Base-by-base conservation (phyloP, 768 basidiomycete genomes). In the Tulasnella sp. region DNA sequence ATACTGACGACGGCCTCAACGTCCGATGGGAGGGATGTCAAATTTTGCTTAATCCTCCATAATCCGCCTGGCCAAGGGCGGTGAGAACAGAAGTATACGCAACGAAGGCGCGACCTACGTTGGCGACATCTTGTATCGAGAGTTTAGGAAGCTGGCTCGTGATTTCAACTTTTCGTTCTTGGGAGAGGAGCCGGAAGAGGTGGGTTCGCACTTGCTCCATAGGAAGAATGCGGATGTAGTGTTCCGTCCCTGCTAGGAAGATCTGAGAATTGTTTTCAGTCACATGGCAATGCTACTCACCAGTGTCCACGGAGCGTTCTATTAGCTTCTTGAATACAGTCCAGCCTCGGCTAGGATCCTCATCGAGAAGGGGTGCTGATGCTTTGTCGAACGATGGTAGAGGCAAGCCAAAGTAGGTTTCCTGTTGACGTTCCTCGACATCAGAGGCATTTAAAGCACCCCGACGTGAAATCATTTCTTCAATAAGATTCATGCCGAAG, bases 401-500 rank as follows among this genome's bases (percentile, higher is more conserved):
- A 66, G 79, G 37, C 1, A 41, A 5, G 22, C 14, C 14, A 17
- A 52, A 44, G 40, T 73, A 68, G 39, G 69, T 72, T 16, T 1
- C 68, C 41, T 34, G 14, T 35, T 32, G 29, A 26, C 35, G 22
- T 19, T 69, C 36, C 3, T 69, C 40, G n/a, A 47, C 17, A 16
- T 4, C 42, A 17, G 42, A 59, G 41, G 37, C 17, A 34, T 29
- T 16, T 41, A 7, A 22, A 12, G 35, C 7, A 11, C 8, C 6
- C 22, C 29, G 22, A n/a, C 5, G n/a, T 6, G 47, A 52, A n/a
- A 52, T 19, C 4, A 79, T 47, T 0, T 73, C 75, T 74, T 85
- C 83, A 66, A 94, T 79, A 6, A 86, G 83, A 0, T 92, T 88
- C 17, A 86, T 77, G 6, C 94, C 79, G 68, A 88, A 84, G 47